These are phyloP conservation scores for Dendrocalamus sinicus DNA, from an alignment of 176 grass and related monocot genomes.

Conservation along the genomic window DNA sequence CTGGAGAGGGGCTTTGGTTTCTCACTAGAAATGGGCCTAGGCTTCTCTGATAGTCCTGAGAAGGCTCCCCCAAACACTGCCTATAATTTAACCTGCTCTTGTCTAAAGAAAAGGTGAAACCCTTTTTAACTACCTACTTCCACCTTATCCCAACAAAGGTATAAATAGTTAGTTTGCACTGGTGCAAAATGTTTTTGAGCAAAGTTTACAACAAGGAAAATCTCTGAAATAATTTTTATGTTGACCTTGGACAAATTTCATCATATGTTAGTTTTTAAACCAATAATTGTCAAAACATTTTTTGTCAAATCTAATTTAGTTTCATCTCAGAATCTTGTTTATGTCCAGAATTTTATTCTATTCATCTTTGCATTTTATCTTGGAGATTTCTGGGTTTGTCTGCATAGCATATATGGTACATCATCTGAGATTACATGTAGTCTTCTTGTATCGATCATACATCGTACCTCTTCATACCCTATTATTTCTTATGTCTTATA, in stretches of 20 bases:
- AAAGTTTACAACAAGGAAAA: not conserved
- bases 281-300: not conserved
- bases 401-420: not conserved
- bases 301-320: not conserved
- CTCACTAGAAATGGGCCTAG: not conserved
- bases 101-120: not conserved
- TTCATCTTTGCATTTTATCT: not conserved
- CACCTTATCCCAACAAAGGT: not conserved
- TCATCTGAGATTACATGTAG: constrained; percentile 6
- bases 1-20: not conserved
- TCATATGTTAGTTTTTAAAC: not conserved
- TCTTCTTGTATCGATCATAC: constrained; percentile 3
- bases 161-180: not conserved
- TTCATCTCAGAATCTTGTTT: not conserved
- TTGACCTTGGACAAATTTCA: not conserved
- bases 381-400: not conserved
- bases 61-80: not conserved
- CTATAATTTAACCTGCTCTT: not conserved
- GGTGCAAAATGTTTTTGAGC: not conserved
- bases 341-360: not conserved
- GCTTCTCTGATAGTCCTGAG: not conserved
- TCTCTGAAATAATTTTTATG: not conserved
- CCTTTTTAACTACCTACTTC: not conserved
- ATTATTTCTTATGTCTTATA: constrained; percentile 21
- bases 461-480: not conserved